Evolutionary conservation across 306 rosid species (phyloP).

Genomic region (Datisca glomerata): DNA sequence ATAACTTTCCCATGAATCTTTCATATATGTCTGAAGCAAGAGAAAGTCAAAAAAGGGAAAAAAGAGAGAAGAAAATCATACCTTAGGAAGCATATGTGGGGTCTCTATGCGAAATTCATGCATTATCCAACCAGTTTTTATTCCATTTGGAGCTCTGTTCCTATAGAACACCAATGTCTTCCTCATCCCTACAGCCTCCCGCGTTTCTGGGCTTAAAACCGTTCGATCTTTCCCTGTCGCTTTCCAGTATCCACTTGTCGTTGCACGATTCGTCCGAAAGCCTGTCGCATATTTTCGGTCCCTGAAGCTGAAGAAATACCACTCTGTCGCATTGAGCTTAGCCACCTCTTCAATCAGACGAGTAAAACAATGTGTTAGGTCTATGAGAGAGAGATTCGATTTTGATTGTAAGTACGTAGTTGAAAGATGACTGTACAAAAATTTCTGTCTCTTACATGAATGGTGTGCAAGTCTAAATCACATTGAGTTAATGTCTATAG

Average conservation of each 20-base stretch:
- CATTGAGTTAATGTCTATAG: no score
- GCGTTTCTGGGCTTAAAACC: constrained; percentile 53
- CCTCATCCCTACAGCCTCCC: constrained; percentile 85
- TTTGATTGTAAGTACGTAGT: no score
- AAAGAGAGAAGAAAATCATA: constrained; percentile 5
- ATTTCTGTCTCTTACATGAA: no score
- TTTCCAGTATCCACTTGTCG: constrained; percentile 87
- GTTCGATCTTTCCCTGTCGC: constrained; percentile 95
- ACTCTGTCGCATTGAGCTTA: constrained; percentile 79
- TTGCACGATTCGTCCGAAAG: constrained; percentile 72
- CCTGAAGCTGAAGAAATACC: constrained; percentile 98
- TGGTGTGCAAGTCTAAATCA: no score
- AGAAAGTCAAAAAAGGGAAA: neutral
- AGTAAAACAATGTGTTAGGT: no score
- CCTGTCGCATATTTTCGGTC: constrained; percentile 97
- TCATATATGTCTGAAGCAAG: neutral
- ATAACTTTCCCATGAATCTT: neutral
- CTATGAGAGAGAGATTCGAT: no score
- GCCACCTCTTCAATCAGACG: constrained; percentile 83
- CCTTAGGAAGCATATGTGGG: constrained; percentile 98
- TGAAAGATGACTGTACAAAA: no score
- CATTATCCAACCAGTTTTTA: constrained; percentile 97
- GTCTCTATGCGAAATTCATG: constrained; percentile 96
- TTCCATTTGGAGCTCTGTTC: constrained; percentile 89
- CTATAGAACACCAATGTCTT: constrained; percentile 84